These are phyloP conservation scores for Saccharomycopsis olivae DNA, from an alignment of 805 yeast genomes.

Conservation along the genomic window DNA sequence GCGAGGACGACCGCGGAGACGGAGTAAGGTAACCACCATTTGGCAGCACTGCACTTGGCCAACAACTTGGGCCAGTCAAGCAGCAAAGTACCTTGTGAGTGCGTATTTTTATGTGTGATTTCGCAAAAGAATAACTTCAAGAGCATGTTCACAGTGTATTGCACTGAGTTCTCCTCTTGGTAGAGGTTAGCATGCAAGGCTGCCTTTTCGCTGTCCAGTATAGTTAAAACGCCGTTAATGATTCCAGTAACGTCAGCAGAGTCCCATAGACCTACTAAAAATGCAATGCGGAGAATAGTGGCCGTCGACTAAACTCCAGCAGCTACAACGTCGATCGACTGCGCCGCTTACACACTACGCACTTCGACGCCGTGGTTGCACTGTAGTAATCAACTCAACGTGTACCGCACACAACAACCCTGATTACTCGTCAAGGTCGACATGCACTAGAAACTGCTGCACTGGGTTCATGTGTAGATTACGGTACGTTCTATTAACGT, in stretches of 20 bases:
- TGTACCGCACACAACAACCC: constrained; percentile 87
- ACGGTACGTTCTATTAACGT: constrained; percentile 81
- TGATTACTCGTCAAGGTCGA: constrained; percentile 78
- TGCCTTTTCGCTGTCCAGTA: constrained; percentile 38
- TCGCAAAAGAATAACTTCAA: constrained; percentile 38
- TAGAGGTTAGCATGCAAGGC: constrained; percentile 45
- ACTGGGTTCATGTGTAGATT: constrained; percentile 76
- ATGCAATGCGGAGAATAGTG: constrained; percentile 56
- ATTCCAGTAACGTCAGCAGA: constrained; percentile 84
- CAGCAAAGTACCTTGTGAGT: constrained; percentile 64
- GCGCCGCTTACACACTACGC: constrained; percentile 71
- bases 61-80: constrained; percentile 60
- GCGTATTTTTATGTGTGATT: constrained; percentile 26
- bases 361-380: constrained; percentile 89
- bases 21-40: constrained; percentile 70
- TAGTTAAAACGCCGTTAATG: constrained; percentile 54
- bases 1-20: constrained; percentile 97
- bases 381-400: constrained; percentile 76
- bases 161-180: constrained; percentile 55
- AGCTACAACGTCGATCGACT: constrained; percentile 68
- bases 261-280: constrained; percentile 95
- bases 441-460: constrained; percentile 83
- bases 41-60: constrained; percentile 46
- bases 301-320: constrained; percentile 93
- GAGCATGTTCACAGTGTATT: constrained; percentile 66